Conservation (phyloP, 345 rosid genomes). For the Mallotus nudiflorus region DNA sequence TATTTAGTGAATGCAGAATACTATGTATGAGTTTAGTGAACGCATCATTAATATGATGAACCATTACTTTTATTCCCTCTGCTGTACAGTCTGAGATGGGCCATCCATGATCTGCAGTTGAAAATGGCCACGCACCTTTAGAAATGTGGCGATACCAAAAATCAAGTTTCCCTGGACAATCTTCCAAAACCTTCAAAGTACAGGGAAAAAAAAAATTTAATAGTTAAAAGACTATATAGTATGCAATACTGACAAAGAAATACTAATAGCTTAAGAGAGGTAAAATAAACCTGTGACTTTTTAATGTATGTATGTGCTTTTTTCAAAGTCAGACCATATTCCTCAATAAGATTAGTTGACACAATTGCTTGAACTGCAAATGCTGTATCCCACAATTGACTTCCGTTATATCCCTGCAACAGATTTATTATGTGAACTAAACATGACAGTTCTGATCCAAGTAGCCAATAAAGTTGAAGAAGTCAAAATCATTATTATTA, state of each 20-base stretch:
- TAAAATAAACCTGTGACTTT: slow-evolving; percentile 78
- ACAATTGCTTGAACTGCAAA: slow-evolving; percentile 85
- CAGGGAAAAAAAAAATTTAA: not conserved
- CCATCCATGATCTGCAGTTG: slow-evolving; percentile 98
- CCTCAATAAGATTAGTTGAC: slow-evolving; percentile 67
- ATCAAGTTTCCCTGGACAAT: slow-evolving; percentile 81
- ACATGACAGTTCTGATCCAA: slow-evolving; percentile 13
- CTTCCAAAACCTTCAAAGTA: slow-evolving; percentile 61
- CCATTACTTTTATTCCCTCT: slow-evolving; percentile 85
- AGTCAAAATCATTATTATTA: slow-evolving; percentile 1
- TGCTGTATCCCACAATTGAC: slow-evolving; percentile 94
- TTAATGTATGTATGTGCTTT: slow-evolving; percentile 67
- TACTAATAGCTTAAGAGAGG: not conserved
- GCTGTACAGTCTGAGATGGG: slow-evolving; percentile 95
- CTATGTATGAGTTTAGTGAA: too few relatives aligned
- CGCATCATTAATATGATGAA: not conserved
- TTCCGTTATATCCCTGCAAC: slow-evolving; percentile 93
- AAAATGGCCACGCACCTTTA: slow-evolving; percentile 99
- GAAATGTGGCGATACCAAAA: slow-evolving; percentile 98
- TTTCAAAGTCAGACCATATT: slow-evolving; percentile 60
- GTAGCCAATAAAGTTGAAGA: slow-evolving; percentile 3
- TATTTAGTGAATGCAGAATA: slow-evolving; percentile 10
- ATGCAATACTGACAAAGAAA: not conserved
- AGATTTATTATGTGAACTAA: slow-evolving; percentile 14
- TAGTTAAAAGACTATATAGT: not conserved